Evolutionary conservation across 1,284 basidiomycete species (phyloP).

Genomic region (Apiotrichum sp.): DNA sequence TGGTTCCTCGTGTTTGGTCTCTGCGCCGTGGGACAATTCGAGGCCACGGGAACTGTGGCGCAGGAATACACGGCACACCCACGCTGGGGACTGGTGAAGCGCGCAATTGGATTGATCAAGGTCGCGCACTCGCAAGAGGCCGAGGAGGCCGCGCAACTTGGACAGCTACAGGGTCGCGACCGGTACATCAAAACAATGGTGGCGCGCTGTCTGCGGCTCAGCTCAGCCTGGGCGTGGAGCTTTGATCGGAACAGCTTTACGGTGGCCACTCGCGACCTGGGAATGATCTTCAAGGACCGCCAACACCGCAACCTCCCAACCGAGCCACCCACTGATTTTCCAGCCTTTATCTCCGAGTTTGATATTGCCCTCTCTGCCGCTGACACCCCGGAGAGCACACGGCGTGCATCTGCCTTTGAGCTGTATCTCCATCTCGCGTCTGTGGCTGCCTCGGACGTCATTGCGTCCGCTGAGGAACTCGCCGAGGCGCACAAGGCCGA

Average conservation of each 20-base stretch:
- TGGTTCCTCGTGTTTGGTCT: constrained; percentile 69
- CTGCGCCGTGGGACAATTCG: constrained; percentile 73
- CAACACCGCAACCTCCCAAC: constrained; percentile 70
- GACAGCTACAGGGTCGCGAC: constrained; percentile 60
- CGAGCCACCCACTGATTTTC: constrained; percentile 65
- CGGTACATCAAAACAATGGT: constrained; percentile 68
- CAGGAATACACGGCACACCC: constrained; percentile 51
- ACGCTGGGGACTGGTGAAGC: constrained; percentile 62
- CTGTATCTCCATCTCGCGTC: constrained; percentile 60
- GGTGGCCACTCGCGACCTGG: constrained; percentile 59
- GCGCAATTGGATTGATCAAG: constrained; percentile 58
- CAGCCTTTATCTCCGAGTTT: constrained; percentile 64
- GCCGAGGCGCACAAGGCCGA: constrained; percentile 46
- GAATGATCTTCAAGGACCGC: constrained; percentile 71
- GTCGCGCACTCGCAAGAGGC: constrained; percentile 54
- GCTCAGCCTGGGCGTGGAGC: constrained; percentile 67
- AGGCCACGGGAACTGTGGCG: constrained; percentile 53
- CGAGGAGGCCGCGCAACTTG: constrained; percentile 50
- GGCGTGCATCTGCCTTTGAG: constrained; percentile 65
- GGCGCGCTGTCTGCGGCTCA: constrained; percentile 66
- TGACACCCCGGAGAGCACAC: constrained; percentile 46
- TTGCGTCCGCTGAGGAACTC: constrained; percentile 29
- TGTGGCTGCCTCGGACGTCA: constrained; percentile 44
- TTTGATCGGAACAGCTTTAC: constrained; percentile 60
- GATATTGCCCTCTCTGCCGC: constrained; percentile 56